Conservation (phyloP, 441 rosid species). For the Monsonia emarginata region DNA sequence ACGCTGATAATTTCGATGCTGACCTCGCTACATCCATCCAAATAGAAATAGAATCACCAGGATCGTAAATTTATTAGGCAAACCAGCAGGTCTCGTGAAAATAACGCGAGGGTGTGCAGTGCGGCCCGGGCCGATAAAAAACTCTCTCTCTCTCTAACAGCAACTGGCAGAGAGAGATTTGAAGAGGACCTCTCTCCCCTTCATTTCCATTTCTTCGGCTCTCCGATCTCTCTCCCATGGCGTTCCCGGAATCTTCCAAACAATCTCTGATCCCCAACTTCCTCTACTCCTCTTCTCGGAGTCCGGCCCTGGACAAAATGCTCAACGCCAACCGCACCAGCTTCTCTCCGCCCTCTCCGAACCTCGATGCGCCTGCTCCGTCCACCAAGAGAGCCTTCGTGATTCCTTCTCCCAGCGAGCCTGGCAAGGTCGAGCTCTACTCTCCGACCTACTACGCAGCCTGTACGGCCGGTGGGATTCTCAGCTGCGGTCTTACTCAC, state of each 20-base stretch:
- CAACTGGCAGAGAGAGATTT: not conserved
- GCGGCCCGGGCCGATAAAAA: slow-evolving; percentile 4
- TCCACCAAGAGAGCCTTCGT: slow-evolving; percentile 29
- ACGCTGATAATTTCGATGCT: not conserved
- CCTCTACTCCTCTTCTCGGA: slow-evolving; percentile 47
- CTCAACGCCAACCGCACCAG: slow-evolving; percentile 25
- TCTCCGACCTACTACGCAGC: slow-evolving; percentile 92
- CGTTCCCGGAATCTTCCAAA: slow-evolving; percentile 33
- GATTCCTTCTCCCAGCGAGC: slow-evolving; percentile 66
- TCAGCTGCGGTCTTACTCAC: slow-evolving; percentile 97
- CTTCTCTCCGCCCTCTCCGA: slow-evolving; percentile 18
- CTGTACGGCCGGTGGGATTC: slow-evolving; percentile 77
- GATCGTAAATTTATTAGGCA: not conserved
- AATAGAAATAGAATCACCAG: too few relatives aligned
- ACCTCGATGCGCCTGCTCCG: slow-evolving; percentile 12
- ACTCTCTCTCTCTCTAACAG: not conserved
- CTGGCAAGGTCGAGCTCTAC: slow-evolving; percentile 75
- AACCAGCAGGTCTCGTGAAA: not conserved
- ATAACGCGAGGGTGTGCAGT: slow-evolving; percentile 3
- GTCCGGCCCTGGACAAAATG: slow-evolving; percentile 31
- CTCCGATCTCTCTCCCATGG: slow-evolving; percentile 26
- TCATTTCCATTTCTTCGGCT: not conserved
- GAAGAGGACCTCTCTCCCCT: not conserved
- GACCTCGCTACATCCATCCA: not conserved
- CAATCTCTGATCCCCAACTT: slow-evolving; percentile 57